Conservation (phyloP, 768 basidiomycete species). For the Amanita polypyramis region DNA sequence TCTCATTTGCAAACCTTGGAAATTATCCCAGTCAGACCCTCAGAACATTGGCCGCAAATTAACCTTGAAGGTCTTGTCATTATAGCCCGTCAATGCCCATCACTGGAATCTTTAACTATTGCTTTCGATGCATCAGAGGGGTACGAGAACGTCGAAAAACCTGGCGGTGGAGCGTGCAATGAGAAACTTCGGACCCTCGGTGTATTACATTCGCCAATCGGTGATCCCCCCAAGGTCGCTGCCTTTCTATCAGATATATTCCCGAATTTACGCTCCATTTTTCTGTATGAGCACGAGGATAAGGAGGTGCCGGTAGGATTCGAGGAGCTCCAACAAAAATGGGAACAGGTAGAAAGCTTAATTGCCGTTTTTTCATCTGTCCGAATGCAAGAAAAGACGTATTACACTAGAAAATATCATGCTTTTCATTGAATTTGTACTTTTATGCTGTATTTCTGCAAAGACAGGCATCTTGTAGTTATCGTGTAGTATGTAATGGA, state of each 20-base stretch:
- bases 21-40: background rate
- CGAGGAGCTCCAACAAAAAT: background rate
- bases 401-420: too few species aligned
- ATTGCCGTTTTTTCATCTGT: background rate
- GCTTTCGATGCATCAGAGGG: background rate
- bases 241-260: slow-evolving; percentile 3
- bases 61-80: background rate
- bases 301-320: background rate
- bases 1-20: background rate
- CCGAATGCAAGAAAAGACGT: background rate
- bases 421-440: background rate
- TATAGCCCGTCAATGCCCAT: background rate
- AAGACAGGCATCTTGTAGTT: background rate
- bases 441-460: background rate
- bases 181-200: background rate
- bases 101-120: background rate
- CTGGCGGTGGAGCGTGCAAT: background rate
- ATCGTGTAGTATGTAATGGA: too few species aligned
- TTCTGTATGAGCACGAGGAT: background rate
- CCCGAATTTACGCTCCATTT: background rate
- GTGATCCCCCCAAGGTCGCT: background rate
- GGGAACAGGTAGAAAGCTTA: background rate
- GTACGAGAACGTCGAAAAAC: background rate
- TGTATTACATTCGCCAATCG: background rate
- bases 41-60: background rate